Conservation (phyloP, 176 grass and related monocot species). For the Microstegium vimineum region DNA sequence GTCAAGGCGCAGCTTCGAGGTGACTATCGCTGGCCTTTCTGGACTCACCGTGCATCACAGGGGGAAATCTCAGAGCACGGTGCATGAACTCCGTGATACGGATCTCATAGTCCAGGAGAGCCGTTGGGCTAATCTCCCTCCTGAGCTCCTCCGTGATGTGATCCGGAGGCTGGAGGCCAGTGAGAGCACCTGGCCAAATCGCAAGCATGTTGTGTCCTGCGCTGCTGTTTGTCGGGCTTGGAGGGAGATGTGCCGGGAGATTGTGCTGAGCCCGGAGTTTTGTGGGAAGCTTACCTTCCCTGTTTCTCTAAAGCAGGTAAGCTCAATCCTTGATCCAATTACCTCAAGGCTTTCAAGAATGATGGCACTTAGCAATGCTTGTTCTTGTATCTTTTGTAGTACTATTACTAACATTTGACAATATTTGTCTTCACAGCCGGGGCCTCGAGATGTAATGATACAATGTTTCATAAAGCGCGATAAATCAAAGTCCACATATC, state of each 20-base stretch:
- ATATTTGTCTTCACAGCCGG: conserved; percentile 57
- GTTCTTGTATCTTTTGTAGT: neutral
- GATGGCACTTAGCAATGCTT: conserved; percentile 1
- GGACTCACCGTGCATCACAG: conserved; percentile 48
- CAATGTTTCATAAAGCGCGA: conserved; percentile 96
- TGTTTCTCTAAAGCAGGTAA: conserved; percentile 90
- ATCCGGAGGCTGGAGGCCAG: conserved; percentile 82
- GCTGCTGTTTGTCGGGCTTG: conserved; percentile 85
- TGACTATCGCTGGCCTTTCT: conserved; percentile 63
- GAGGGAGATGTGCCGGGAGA: conserved; percentile 95
- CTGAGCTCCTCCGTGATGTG: conserved; percentile 82
- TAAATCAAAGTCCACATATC: conserved; percentile 94
- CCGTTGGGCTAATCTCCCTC: conserved; percentile 78
- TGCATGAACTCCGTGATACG: conserved; percentile 56
- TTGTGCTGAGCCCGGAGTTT: conserved; percentile 80
- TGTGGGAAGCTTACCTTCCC: conserved; percentile 93
- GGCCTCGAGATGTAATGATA: conserved; percentile 85
- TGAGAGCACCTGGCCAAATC: conserved; percentile 80
- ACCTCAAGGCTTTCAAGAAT: neutral
- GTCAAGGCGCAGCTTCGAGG: conserved; percentile 87
- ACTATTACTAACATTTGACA: neutral
- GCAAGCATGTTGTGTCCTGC: conserved; percentile 78
- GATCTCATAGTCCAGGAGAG: conserved; percentile 65
- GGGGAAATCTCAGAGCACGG: conserved; percentile 62
- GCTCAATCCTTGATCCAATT: neutral